A percentile compares a stretch with the other conserved stretches of the same genome.
phyloP scores from a whole-genome alignment of 805 yeast genomes.

The Cyberlindnera samutprakarnensis region DNA sequence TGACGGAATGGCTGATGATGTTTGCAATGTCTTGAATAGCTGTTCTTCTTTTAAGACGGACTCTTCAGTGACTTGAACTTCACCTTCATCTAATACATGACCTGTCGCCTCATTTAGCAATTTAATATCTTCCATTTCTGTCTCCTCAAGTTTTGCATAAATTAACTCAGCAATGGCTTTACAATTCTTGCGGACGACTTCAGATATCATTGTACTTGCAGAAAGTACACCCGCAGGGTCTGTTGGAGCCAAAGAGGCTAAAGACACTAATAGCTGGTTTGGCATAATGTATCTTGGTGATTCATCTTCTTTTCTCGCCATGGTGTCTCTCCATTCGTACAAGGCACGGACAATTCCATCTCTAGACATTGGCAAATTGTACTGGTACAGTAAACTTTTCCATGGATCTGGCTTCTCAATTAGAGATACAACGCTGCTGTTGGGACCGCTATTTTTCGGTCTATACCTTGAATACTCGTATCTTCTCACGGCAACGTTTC shows the following conservation, averaged over 20 bases:
- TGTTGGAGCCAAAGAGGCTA: conserved; percentile 53
- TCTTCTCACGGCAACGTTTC: conserved; percentile 72
- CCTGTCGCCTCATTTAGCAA: conserved; percentile 24
- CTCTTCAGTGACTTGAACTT: conserved; percentile 6
- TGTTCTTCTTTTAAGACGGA: conserved; percentile 8
- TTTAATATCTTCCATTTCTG: conserved; percentile 29
- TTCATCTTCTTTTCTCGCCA: conserved; percentile 77
- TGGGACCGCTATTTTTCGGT: conserved; percentile 23
- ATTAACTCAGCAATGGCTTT: conserved; percentile 54
- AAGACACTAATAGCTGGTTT: conserved; percentile 60
- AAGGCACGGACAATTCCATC: conserved; percentile 51
- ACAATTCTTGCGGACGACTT: conserved; percentile 50
- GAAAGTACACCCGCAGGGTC: conserved; percentile 48
- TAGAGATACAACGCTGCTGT: conserved; percentile 44
- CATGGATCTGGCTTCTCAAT: conserved; percentile 59
- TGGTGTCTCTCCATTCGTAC: conserved; percentile 74
- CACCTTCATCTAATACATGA: not conserved
- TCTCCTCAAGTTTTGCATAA: conserved; percentile 20
- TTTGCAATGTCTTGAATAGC: conserved; percentile 1
- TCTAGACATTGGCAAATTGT: conserved; percentile 49
- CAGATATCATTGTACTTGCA: conserved; percentile 39
- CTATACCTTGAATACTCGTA: conserved; percentile 75
- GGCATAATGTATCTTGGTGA: conserved; percentile 79
- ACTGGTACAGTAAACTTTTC: conserved; percentile 52
- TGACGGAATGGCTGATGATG: not conserved